Percentiles rank a stretch among this genome's conserved stretches.
Evolutionary conservation across 441 rosid genomes (phyloP).

Genomic region (Metrosideros polymorpha): DNA sequence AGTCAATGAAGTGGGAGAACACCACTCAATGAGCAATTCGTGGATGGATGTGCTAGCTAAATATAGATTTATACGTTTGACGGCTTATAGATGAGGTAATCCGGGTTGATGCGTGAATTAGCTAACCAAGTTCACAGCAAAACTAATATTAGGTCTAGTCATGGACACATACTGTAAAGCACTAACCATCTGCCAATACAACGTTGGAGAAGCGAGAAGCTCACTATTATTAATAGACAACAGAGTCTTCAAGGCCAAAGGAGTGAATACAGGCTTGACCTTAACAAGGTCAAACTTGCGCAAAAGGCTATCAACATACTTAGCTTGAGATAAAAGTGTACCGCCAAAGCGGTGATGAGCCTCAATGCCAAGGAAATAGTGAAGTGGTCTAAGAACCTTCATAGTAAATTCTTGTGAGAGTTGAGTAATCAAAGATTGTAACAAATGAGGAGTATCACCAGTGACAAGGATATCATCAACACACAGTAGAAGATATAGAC

Average conservation of each 20-base stretch:
- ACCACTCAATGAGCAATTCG: no score
- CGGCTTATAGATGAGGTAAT: no score
- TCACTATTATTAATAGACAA: neutral
- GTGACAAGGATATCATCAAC: neutral
- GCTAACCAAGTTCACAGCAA: neutral
- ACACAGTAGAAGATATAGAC: no score
- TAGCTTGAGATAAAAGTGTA: neutral
- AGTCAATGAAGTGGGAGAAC: no score
- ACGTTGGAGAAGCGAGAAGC: neutral
- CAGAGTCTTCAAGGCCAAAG: neutral
- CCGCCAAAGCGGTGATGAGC: neutral
- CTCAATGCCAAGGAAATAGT: neutral
- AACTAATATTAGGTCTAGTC: neutral
- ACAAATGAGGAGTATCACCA: neutral
- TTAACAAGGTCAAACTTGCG: neutral
- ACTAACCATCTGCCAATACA: neutral
- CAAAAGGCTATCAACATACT: neutral
- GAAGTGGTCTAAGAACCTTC: neutral
- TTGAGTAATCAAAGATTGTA: accelerated
- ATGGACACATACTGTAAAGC: neutral
- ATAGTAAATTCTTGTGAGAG: neutral
- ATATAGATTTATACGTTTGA: no score
- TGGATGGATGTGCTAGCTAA: no score
- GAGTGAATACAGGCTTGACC: neutral
- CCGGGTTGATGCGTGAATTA: neutral